Conservation (phyloP, 163 green algal genomes). For the Smithsoniella earleae region DNA sequence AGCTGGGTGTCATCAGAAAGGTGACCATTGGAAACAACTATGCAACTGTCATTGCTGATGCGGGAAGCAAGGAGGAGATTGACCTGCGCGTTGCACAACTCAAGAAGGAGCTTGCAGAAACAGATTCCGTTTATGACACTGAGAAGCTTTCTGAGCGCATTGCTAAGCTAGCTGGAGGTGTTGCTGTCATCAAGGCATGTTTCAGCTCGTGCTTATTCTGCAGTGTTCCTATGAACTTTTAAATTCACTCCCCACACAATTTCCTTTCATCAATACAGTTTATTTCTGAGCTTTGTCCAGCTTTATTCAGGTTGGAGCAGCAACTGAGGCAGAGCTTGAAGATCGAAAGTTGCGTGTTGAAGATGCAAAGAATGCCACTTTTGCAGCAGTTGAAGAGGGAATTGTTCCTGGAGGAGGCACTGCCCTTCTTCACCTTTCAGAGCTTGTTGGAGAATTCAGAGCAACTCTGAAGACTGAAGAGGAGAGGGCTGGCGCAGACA, state of each 20-base stretch:
- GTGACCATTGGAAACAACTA: slow-evolving; percentile 63
- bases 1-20: slow-evolving; percentile 87
- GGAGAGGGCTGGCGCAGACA: slow-evolving; percentile 87
- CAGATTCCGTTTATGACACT: slow-evolving; percentile 86
- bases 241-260: too few relatives aligned
- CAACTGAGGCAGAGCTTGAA: slow-evolving; percentile 95
- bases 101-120: slow-evolving; percentile 93
- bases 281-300: too few relatives aligned
- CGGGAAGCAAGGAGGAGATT: slow-evolving; percentile 90
- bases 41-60: slow-evolving; percentile 92
- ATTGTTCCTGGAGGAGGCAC: slow-evolving; percentile 83
- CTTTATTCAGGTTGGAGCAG: slow-evolving; percentile 72
- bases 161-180: slow-evolving; percentile 85
- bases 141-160: slow-evolving; percentile 98
- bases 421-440: slow-evolving; percentile 86
- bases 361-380: slow-evolving; percentile 98
- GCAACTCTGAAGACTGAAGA: slow-evolving; percentile 57
- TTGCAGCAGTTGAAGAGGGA: slow-evolving; percentile 89
- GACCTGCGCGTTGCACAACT: slow-evolving; percentile 80
- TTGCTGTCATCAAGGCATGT: slow-evolving; percentile 91
- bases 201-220: background rate
- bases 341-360: slow-evolving; percentile 98
- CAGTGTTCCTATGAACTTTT: background rate
- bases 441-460: slow-evolving; percentile 73
- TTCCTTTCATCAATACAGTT: too few relatives aligned